phyloP scores from a whole-genome alignment of 2,329 filamentous ascomycete genomes.

The Penicillium verrucosum region DNA sequence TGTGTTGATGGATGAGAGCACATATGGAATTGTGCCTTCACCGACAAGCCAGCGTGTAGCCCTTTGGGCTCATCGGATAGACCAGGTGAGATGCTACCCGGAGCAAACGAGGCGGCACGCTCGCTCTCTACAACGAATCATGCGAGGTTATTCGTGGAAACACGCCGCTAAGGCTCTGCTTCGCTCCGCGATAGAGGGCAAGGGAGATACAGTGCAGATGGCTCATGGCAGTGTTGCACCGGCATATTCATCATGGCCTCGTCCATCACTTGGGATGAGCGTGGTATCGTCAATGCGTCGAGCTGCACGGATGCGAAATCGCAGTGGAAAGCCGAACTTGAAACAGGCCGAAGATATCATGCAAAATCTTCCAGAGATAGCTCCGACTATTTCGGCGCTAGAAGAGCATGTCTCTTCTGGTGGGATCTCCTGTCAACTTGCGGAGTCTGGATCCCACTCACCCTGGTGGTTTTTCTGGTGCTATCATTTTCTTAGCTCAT shows the following conservation, averaged over 20 bases:
- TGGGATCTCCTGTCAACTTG: background rate
- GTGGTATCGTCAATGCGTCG: background rate
- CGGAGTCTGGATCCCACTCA: background rate
- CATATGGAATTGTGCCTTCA: background rate
- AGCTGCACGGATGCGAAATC: background rate
- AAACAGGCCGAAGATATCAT: background rate
- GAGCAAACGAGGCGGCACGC: slow-evolving; percentile 1
- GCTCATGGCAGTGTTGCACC: background rate
- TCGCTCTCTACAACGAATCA: background rate
- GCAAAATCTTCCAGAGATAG: background rate
- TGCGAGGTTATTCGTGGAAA: slow-evolving; percentile 1
- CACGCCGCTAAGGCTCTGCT: background rate
- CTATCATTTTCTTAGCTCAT: slow-evolving; percentile 1
- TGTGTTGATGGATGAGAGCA: background rate
- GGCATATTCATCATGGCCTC: background rate
- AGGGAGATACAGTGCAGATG: slow-evolving; percentile 1
- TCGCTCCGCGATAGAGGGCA: background rate
- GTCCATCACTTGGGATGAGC: background rate
- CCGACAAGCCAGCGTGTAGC: background rate
- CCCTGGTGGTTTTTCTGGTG: background rate
- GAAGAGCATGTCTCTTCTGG: background rate
- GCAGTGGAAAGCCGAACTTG: background rate
- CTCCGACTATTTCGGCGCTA: background rate
- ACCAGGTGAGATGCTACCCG: background rate
- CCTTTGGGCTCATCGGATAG: background rate